Evolutionary conservation across 331 rosid genomes (phyloP).

Genomic region (Phaseolus coccineus): DNA sequence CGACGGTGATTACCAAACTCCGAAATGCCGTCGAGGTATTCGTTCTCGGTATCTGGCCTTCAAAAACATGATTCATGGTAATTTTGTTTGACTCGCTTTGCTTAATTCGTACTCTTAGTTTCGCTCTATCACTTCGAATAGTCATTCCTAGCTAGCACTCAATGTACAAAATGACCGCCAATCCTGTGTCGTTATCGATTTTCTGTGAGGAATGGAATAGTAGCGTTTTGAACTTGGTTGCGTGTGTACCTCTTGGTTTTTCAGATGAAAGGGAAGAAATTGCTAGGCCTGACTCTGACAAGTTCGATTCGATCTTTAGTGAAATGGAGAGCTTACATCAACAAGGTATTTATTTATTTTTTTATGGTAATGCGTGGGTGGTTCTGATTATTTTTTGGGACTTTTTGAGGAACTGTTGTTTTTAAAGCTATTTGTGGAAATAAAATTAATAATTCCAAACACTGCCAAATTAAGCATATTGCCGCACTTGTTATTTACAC

Average conservation of each 20-base stretch:
- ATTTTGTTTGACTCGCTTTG: not conserved
- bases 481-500: too few species aligned
- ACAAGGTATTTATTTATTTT: constrained; percentile 48
- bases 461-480: not conserved
- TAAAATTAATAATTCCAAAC: not conserved
- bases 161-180: not conserved
- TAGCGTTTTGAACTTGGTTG: not conserved
- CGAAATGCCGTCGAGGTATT: constrained; percentile 38
- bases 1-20: constrained; percentile 22
- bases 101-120: not conserved
- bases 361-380: not conserved
- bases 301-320: constrained; percentile 42
- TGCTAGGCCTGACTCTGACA: constrained; percentile 39
- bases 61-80: constrained; percentile 42
- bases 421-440: not conserved
- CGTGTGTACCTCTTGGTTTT: not conserved
- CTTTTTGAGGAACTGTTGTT: not conserved
- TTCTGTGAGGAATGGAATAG: not conserved
- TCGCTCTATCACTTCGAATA: not conserved
- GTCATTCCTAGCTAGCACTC: not conserved
- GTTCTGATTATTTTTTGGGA: not conserved
- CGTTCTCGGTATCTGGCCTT: constrained; percentile 51
- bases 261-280: constrained; percentile 51
- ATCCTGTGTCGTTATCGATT: constrained; percentile 1
- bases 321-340: constrained; percentile 53